Evolutionary conservation across 176 grass and related monocot species (phyloP).

Genomic region (Zoysia pacifica): DNA sequence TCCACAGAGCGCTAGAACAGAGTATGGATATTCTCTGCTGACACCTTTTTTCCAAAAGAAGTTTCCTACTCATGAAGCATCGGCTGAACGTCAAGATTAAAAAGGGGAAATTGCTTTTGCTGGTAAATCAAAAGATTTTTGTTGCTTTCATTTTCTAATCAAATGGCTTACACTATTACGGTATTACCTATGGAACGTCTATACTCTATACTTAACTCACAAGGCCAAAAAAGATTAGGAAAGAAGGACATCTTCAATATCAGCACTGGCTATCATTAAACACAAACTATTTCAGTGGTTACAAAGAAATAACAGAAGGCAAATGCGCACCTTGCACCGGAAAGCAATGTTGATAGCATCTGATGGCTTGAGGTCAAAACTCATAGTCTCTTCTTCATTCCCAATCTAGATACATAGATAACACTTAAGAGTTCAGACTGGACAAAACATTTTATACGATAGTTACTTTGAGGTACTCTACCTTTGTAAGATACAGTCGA

Average conservation of each 20-base stretch:
- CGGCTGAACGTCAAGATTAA: conserved; percentile 8
- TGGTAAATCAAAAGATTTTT: conserved; percentile 1
- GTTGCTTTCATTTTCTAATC: conserved; percentile 21
- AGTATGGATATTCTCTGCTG: not conserved
- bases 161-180: not conserved
- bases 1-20: conserved; percentile 29
- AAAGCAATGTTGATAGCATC: conserved; percentile 99
- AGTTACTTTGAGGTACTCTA: conserved; percentile 27
- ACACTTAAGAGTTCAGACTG: conserved; percentile 29
- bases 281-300: not conserved
- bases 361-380: conserved; percentile 82
- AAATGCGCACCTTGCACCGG: conserved; percentile 84
- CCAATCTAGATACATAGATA: conserved; percentile 50
- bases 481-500: conserved; percentile 86
- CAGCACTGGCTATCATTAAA: not conserved
- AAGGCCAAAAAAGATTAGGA: not conserved
- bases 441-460: conserved; percentile 5
- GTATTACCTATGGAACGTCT: not conserved
- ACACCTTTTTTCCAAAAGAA: not conserved
- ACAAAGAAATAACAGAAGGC: conserved; percentile 1
- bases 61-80: not conserved
- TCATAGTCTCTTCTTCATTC: conserved; percentile 67
- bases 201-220: not conserved
- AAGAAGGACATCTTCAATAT: not conserved
- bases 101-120: not conserved